Conservation (phyloP, 1,139 yeast genomes). For the Diutina pseudorugosa region DNA sequence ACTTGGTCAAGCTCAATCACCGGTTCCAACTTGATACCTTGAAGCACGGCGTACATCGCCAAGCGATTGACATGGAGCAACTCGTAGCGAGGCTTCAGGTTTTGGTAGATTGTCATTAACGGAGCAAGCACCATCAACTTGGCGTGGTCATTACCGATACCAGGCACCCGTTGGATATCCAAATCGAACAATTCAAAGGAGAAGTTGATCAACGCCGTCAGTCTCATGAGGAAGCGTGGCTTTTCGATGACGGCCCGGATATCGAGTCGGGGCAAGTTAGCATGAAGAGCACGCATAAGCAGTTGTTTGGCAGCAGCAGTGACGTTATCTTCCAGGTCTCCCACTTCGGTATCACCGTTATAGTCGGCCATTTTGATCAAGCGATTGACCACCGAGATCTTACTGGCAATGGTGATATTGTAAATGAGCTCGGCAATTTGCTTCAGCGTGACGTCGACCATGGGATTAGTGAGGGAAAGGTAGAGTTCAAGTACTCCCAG, state of each 20-base stretch:
- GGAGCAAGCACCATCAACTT: constrained; percentile 26
- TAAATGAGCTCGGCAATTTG: constrained; percentile 30
- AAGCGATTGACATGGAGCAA: constrained; percentile 11
- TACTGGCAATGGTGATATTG: constrained; percentile 10
- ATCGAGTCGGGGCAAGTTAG: not conserved
- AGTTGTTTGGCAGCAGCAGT: constrained; percentile 15
- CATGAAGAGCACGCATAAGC: not conserved
- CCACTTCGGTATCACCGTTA: constrained; percentile 7
- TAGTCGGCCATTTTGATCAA: constrained; percentile 16
- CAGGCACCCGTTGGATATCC: constrained; percentile 21
- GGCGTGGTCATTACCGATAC: constrained; percentile 22
- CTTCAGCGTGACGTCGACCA: constrained; percentile 34
- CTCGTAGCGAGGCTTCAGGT: constrained; percentile 5
- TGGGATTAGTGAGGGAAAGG: constrained; percentile 36
- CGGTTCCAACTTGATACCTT: constrained; percentile 19
- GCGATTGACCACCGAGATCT: constrained; percentile 19
- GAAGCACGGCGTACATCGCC: constrained; percentile 16
- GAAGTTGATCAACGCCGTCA: constrained; percentile 12
- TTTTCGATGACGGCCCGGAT: constrained; percentile 6
- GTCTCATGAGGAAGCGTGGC: not conserved
- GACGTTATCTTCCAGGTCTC: constrained; percentile 4
- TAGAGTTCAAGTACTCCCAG: constrained; percentile 26
- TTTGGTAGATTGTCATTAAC: constrained; percentile 19
- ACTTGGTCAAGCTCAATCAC: constrained; percentile 14
- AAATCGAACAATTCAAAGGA: constrained; percentile 28